Conservation (phyloP, 768 basidiomycete genomes). For the Chiua virens region DNA sequence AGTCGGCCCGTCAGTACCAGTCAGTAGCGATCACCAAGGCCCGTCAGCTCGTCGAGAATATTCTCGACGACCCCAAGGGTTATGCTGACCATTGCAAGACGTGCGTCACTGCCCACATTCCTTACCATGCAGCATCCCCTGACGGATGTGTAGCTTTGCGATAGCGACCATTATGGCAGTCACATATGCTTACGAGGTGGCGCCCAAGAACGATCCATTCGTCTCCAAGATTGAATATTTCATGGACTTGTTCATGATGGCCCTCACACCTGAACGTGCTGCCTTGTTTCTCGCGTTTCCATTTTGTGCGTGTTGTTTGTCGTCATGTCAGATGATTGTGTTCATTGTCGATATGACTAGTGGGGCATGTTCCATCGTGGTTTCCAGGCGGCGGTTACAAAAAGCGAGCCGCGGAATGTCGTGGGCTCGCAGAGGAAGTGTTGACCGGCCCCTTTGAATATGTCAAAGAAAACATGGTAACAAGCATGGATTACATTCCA, state of each 20-base stretch:
- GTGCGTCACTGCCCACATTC: constrained; percentile 14
- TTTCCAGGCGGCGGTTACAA: constrained; percentile 33
- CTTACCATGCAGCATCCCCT: background rate
- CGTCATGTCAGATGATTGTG: background rate
- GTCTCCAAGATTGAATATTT: constrained; percentile 19
- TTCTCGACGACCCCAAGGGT: constrained; percentile 20
- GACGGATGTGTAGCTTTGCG: constrained; percentile 16
- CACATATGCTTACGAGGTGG: constrained; percentile 27
- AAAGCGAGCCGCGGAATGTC: constrained; percentile 13
- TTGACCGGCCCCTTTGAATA: constrained; percentile 19
- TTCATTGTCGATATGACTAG: constrained; percentile 4
- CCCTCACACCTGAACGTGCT: constrained; percentile 22
- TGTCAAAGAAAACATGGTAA: constrained; percentile 25
- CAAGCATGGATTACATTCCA: background rate
- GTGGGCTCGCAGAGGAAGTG: constrained; percentile 23
- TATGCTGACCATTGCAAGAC: constrained; percentile 15
- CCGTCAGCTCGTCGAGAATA: constrained; percentile 21
- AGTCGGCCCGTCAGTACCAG: constrained; percentile 9
- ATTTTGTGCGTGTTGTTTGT: constrained; percentile 18
- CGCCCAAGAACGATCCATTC: constrained; percentile 25
- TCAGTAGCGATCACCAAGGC: constrained; percentile 17
- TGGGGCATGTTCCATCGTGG: constrained; percentile 33
- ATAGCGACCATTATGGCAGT: constrained; percentile 23
- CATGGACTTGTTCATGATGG: constrained; percentile 5
- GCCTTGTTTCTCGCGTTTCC: constrained; percentile 24